Evolutionary conservation across 257 asterid genomes (phyloP).

Genomic region (Solanum corneliomulleri): DNA sequence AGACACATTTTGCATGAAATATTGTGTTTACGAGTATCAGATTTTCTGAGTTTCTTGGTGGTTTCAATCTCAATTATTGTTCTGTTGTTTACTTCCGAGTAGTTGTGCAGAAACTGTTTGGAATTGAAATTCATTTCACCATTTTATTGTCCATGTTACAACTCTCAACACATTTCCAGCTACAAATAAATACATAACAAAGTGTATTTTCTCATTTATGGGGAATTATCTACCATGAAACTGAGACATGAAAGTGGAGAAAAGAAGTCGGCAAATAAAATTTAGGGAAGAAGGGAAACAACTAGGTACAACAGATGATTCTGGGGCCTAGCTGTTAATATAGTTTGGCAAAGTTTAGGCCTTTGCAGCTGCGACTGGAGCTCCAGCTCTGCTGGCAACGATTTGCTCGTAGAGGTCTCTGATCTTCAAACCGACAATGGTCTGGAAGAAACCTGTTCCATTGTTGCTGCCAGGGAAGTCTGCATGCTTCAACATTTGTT

Average conservation of each 20-base stretch:
- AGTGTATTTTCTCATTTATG: slow-evolving; percentile 11
- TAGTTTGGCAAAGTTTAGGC: slow-evolving; percentile 29
- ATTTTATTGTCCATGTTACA: slow-evolving; percentile 48
- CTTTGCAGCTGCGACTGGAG: slow-evolving; percentile 53
- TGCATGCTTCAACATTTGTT: slow-evolving; percentile 89
- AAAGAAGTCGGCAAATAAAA: slow-evolving; percentile 9
- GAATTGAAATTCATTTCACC: slow-evolving; percentile 12
- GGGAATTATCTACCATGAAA: slow-evolving; percentile 14
- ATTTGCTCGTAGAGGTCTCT: slow-evolving; percentile 92
- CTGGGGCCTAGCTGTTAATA: background rate
- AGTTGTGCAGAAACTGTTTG: background rate
- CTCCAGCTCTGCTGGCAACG: slow-evolving; percentile 35
- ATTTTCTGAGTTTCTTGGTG: background rate
- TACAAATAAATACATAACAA: slow-evolving; percentile 26
- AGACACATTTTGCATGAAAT: background rate
- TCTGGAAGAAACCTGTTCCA: slow-evolving; percentile 96
- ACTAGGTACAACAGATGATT: background rate
- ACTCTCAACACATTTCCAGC: slow-evolving; percentile 38
- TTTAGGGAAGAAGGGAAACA: background rate
- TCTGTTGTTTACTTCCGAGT: background rate
- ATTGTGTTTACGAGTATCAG: background rate
- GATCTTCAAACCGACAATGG: slow-evolving; percentile 79
- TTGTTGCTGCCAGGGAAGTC: slow-evolving; percentile 98
- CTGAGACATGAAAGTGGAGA: slow-evolving; percentile 16
- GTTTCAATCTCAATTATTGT: background rate